A percentile compares a stretch with the other conserved stretches of the same genome.
Evolutionary conservation across 805 yeast genomes (phyloP).

Genomic region (Candida sonorensis): DNA sequence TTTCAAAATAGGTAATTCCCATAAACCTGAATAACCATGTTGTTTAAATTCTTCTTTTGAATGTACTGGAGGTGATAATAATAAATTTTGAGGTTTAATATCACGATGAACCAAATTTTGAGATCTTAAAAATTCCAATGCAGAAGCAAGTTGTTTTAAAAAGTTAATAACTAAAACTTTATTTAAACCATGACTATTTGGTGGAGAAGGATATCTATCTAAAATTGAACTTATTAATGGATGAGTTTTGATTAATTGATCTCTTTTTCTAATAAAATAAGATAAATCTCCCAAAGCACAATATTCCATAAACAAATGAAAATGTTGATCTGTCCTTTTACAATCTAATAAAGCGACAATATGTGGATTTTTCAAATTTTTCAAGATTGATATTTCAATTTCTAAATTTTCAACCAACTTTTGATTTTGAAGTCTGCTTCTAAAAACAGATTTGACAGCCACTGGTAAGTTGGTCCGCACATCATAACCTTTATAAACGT

Average conservation of each 20-base stretch:
- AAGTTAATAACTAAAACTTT: slow-evolving; percentile 75
- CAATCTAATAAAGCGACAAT: slow-evolving; percentile 84
- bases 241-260: slow-evolving; percentile 63
- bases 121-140: slow-evolving; percentile 73
- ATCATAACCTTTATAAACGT: slow-evolving; percentile 80
- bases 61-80: slow-evolving; percentile 77
- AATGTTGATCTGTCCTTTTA: slow-evolving; percentile 65
- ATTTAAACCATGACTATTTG: slow-evolving; percentile 70
- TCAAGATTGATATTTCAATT: slow-evolving; percentile 83
- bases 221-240: slow-evolving; percentile 74
- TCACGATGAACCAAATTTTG: slow-evolving; percentile 91
- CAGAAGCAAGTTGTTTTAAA: slow-evolving; percentile 77
- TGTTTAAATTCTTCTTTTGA: slow-evolving; percentile 53
- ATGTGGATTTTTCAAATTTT: slow-evolving; percentile 87
- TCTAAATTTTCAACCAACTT: slow-evolving; percentile 87
- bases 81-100: slow-evolving; percentile 85
- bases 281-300: slow-evolving; percentile 94
- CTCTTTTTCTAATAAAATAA: slow-evolving; percentile 71
- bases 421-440: slow-evolving; percentile 76
- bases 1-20: slow-evolving; percentile 86
- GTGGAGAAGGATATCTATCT: slow-evolving; percentile 77
- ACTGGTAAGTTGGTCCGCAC: slow-evolving; percentile 51
- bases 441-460: slow-evolving; percentile 83
- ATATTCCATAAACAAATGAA: slow-evolving; percentile 92
- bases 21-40: slow-evolving; percentile 62